Percentiles rank a stretch among this genome's conserved stretches.
phyloP scores from a whole-genome alignment of 176 grass and related monocot species.

The Lolium rigidum region DNA sequence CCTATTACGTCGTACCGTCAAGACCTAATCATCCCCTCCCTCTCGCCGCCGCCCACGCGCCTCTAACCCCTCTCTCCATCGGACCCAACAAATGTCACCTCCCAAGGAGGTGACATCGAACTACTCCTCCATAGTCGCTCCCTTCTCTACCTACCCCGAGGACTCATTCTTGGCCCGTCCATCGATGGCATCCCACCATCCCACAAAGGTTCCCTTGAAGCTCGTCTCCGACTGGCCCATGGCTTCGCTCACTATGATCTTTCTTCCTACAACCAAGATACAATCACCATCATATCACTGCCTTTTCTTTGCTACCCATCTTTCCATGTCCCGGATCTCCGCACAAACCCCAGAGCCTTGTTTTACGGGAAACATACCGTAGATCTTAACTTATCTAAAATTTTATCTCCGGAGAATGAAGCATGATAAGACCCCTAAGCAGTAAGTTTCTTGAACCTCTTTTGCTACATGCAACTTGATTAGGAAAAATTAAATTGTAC shows the following conservation, averaged over 20 bases:
- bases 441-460: not conserved
- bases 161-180: not conserved
- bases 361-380: too few relatives aligned
- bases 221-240: not conserved
- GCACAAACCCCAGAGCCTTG: too few relatives aligned
- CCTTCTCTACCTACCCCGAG: not conserved
- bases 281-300: not conserved
- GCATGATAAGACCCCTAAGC: rapidly evolving
- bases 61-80: not conserved
- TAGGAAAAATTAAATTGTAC: not conserved
- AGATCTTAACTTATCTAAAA: too few relatives aligned
- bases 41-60: too few relatives aligned
- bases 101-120: not conserved
- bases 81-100: not conserved
- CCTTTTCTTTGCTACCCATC: not conserved
- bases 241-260: rapidly evolving
- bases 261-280: not conserved
- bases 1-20: too few relatives aligned
- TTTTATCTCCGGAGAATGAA: not conserved
- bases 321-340: too few relatives aligned
- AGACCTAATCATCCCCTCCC: too few relatives aligned
- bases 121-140: not conserved
- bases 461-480: not conserved
- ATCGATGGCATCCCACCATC: not conserved
- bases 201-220: not conserved